These are phyloP conservation scores for Podosphaera xanthii DNA, from an alignment of 2,329 filamentous ascomycete species.

Conservation along the genomic window DNA sequence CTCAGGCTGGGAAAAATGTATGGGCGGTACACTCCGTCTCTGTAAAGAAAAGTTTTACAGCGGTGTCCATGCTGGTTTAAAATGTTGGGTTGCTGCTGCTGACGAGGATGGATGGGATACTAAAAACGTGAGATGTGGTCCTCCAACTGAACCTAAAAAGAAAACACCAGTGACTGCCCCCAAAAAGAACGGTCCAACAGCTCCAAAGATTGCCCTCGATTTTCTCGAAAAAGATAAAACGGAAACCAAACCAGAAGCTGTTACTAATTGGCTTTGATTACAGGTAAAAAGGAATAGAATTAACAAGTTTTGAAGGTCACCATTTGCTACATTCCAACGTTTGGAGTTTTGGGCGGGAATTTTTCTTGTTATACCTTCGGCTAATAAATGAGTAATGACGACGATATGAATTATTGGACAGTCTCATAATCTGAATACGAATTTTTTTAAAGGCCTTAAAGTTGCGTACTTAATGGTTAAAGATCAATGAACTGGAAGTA, in stretches of 20 bases:
- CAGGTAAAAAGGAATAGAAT: too few species aligned
- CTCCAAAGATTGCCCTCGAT: slow-evolving; percentile 14
- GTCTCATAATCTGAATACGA: too few species aligned
- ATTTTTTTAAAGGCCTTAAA: too few species aligned
- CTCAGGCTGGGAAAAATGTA: slow-evolving; percentile 76
- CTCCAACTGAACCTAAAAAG: slow-evolving; percentile 18
- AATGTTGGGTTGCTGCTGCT: slow-evolving; percentile 76
- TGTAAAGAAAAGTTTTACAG: slow-evolving; percentile 98
- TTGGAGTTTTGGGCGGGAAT: too few species aligned
- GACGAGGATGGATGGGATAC: slow-evolving; percentile 76
- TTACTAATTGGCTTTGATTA: not conserved
- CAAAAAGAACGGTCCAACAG: slow-evolving; percentile 6
- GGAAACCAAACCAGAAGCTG: not conserved
- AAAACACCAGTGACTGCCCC: slow-evolving; percentile 26
- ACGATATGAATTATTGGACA: too few species aligned
- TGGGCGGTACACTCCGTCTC: slow-evolving; percentile 63
- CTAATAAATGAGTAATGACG: too few species aligned
- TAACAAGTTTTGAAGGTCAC: too few species aligned
- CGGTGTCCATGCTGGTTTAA: slow-evolving; percentile 67
- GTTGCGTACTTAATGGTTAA: too few species aligned
- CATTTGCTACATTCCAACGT: too few species aligned
- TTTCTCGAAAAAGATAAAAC: slow-evolving; percentile 7
- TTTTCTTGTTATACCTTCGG: too few species aligned
- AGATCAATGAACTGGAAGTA: too few species aligned
- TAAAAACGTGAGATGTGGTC: slow-evolving; percentile 55